Evolutionary conservation across 805 yeast species (phyloP).

Genomic region (Wickerhamiella azymoides): DNA sequence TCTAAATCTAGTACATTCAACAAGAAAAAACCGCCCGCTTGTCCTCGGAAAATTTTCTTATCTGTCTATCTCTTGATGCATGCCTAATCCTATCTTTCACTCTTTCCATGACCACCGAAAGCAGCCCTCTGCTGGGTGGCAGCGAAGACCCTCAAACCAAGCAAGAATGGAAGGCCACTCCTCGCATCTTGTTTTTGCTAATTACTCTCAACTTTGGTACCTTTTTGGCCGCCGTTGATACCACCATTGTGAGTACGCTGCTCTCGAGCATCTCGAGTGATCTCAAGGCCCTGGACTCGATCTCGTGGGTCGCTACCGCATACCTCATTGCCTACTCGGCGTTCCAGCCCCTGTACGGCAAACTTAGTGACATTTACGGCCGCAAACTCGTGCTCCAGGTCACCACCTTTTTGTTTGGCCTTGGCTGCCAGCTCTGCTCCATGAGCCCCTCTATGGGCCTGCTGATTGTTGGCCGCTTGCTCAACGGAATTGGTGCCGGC

Average conservation of each 20-base stretch:
- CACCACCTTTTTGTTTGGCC: slow-evolving; percentile 31
- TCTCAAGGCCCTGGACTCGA: slow-evolving; percentile 35
- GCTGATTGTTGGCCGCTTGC: slow-evolving; percentile 58
- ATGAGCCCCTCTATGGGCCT: slow-evolving; percentile 37
- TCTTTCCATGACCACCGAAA: neutral
- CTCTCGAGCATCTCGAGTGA: slow-evolving; percentile 46
- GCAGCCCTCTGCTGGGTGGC: neutral
- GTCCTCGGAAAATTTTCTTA: neutral
- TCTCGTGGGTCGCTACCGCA: slow-evolving; percentile 62
- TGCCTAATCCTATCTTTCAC: neutral
- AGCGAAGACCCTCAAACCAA: neutral
- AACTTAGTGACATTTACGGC: slow-evolving; percentile 45
- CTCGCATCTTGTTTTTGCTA: slow-evolving; percentile 6
- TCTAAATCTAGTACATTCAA: neutral
- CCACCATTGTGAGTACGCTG: slow-evolving; percentile 46
- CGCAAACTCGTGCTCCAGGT: slow-evolving; percentile 29
- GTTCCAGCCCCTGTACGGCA: slow-evolving; percentile 62
- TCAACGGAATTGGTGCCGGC: slow-evolving; percentile 88
- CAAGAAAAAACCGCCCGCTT: neutral
- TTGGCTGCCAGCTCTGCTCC: slow-evolving; percentile 42
- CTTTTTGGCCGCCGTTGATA: slow-evolving; percentile 41
- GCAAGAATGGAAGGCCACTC: neutral
- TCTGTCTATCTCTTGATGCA: neutral
- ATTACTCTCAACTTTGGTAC: slow-evolving; percentile 21
- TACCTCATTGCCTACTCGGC: slow-evolving; percentile 56